phyloP scores from a whole-genome alignment of 495 filamentous ascomycete genomes.

The Neurospora tetrasperma region DNA sequence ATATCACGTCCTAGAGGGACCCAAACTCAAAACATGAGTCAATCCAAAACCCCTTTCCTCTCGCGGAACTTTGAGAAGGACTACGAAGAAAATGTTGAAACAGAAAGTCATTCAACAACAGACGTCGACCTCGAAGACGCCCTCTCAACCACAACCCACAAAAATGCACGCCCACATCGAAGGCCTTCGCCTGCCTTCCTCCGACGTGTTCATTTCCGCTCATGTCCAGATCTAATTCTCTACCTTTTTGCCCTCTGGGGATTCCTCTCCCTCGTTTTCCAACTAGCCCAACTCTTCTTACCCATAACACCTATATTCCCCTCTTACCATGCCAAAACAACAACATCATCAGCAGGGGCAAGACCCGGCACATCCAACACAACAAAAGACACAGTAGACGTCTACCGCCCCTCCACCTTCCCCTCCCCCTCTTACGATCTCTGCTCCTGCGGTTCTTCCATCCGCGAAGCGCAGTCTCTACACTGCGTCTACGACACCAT shows the following conservation, averaged over 20 bases:
- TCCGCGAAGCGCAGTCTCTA: background rate
- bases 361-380: background rate
- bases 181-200: background rate
- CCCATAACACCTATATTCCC: background rate
- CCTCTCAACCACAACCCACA: background rate
- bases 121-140: background rate
- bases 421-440: background rate
- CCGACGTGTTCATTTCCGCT: background rate
- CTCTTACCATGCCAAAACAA: background rate
- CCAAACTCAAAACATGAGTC: background rate
- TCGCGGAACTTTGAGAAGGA: background rate
- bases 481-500: constrained; percentile 9
- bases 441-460: constrained; percentile 7
- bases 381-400: background rate
- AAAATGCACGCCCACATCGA: background rate
- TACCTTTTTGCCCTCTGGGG: constrained; percentile 7
- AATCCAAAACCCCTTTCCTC: background rate
- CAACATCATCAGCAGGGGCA: background rate
- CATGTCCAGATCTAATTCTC: background rate
- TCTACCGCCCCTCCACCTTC: constrained; percentile 8
- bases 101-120: background rate
- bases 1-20: background rate
- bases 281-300: background rate
- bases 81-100: background rate
- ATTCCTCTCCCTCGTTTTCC: constrained; percentile 2